Evolutionary conservation across 148 eudicot species (phyloP).

Genomic region (Amaranthus palmeri): DNA sequence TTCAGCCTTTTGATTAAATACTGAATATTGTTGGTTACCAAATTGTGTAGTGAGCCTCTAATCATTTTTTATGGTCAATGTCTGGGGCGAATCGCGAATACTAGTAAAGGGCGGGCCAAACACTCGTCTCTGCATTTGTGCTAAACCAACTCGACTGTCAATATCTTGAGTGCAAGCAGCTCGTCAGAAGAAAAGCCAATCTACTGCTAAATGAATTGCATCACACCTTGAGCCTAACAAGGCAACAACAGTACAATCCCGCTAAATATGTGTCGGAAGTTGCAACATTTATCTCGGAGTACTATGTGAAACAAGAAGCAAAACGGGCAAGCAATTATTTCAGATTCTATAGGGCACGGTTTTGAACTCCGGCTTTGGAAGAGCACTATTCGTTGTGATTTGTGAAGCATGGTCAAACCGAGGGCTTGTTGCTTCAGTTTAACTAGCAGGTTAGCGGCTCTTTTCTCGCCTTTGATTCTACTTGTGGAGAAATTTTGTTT

Average conservation of each 20-base stretch:
- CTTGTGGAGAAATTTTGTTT: not conserved
- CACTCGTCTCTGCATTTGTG: too few species aligned
- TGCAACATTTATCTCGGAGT: slow-evolving; percentile 4
- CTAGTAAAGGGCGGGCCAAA: too few species aligned
- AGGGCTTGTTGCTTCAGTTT: not conserved
- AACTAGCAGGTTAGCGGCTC: slow-evolving; percentile 5
- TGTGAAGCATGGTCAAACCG: not conserved
- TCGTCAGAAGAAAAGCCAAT: not conserved
- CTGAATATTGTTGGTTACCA: slow-evolving; percentile 51
- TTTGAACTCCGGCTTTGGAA: not conserved
- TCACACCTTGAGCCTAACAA: not conserved
- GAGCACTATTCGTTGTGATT: not conserved
- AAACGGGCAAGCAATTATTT: not conserved
- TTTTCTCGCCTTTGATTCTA: not conserved
- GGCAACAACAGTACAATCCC: not conserved
- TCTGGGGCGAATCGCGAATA: slow-evolving; percentile 37
- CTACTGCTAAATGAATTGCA: not conserved
- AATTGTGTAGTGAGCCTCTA: slow-evolving; percentile 60
- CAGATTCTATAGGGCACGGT: not conserved
- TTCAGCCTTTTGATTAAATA: slow-evolving; percentile 52
- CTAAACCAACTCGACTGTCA: not conserved
- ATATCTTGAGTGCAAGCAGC: not conserved
- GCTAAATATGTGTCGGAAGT: not conserved
- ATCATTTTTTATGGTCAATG: slow-evolving; percentile 61
- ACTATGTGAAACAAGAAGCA: not conserved